Conservation (phyloP, 192 early-diverging fungal species). For the Pilaira anomala region DNA sequence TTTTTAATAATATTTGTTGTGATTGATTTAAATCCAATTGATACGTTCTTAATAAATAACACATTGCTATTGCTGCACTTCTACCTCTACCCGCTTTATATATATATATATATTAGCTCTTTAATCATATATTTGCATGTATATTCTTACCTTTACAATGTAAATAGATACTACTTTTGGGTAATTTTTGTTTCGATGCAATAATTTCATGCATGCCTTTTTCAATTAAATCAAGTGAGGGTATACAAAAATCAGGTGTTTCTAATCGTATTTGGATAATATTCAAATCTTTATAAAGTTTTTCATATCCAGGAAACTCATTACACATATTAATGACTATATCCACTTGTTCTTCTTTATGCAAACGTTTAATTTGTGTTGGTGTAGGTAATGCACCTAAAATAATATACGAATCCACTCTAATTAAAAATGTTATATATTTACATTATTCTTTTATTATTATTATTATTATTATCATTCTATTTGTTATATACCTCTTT, state of each 20-base stretch:
- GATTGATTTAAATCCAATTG: conserved; percentile 1
- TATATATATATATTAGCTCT: not conserved
- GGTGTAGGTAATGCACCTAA: conserved; percentile 35
- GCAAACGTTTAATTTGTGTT: conserved; percentile 22
- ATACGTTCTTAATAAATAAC: conserved; percentile 22
- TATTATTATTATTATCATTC: not conserved
- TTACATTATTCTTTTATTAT: not conserved
- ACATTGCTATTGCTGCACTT: conserved; percentile 23
- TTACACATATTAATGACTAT: conserved; percentile 49
- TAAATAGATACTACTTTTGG: conserved; percentile 27
- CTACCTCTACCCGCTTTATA: conserved; percentile 22
- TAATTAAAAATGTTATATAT: not conserved
- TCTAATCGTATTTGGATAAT: conserved; percentile 41
- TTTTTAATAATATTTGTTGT: conserved; percentile 1
- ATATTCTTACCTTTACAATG: conserved; percentile 45
- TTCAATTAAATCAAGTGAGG: conserved; percentile 33
- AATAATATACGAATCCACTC: conserved; percentile 25
- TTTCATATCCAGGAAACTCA: conserved; percentile 42
- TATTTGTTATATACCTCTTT: not conserved
- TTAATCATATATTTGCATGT: not conserved
- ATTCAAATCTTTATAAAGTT: conserved; percentile 34
- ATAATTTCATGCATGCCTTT: conserved; percentile 23
- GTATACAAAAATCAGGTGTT: conserved; percentile 44
- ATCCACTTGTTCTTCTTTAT: conserved; percentile 16
- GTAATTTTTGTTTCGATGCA: not conserved